A percentile compares a stretch with the other conserved stretches of the same genome.
Conservation (phyloP, 2,329 filamentous ascomycete species). For the Hyphodiscus sp. region DNA sequence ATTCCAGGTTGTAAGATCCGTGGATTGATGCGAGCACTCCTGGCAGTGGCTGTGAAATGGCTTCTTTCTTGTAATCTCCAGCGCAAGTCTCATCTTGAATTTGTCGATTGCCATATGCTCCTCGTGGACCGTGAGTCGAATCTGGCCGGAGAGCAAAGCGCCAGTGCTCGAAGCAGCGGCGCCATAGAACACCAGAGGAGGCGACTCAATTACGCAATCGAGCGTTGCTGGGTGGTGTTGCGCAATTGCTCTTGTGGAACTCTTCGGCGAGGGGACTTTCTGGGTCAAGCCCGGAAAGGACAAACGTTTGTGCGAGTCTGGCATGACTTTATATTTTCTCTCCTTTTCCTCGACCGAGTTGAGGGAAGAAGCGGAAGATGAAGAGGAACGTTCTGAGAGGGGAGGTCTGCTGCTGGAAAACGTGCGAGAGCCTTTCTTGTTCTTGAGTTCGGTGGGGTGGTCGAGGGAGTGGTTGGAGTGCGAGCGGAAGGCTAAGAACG, state of each 20-base stretch:
- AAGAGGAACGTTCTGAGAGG: slow-evolving; percentile 9
- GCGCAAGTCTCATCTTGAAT: slow-evolving; percentile 66
- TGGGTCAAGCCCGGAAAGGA: slow-evolving; percentile 17
- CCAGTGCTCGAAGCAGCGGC: slow-evolving; percentile 68
- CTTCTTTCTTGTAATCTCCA: slow-evolving; percentile 70
- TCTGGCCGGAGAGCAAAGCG: slow-evolving; percentile 76
- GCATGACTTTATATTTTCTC: slow-evolving; percentile 18
- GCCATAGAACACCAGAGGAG: slow-evolving; percentile 68
- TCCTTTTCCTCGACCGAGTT: slow-evolving; percentile 9
- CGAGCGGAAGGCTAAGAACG: slow-evolving; percentile 21
- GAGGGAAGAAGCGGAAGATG: slow-evolving; percentile 15
- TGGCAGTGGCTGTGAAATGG: slow-evolving; percentile 74
- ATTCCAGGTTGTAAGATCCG: slow-evolving; percentile 71
- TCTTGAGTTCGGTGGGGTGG: slow-evolving; percentile 18
- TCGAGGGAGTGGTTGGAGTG: slow-evolving; percentile 16
- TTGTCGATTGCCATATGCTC: slow-evolving; percentile 60
- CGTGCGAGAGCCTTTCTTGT: slow-evolving; percentile 15
- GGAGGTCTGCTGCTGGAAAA: slow-evolving; percentile 14
- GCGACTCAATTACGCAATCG: slow-evolving; percentile 45
- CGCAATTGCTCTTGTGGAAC: slow-evolving; percentile 19
- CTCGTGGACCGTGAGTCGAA: slow-evolving; percentile 68
- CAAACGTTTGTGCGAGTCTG: slow-evolving; percentile 24
- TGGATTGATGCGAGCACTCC: slow-evolving; percentile 66
- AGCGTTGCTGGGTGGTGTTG: slow-evolving; percentile 19
- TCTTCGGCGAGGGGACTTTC: slow-evolving; percentile 18